Percentiles rank a stretch among this genome's conserved stretches.
phyloP scores from a whole-genome alignment of 2,329 filamentous ascomycete genomes.

The Cladosporium halotolerans region DNA sequence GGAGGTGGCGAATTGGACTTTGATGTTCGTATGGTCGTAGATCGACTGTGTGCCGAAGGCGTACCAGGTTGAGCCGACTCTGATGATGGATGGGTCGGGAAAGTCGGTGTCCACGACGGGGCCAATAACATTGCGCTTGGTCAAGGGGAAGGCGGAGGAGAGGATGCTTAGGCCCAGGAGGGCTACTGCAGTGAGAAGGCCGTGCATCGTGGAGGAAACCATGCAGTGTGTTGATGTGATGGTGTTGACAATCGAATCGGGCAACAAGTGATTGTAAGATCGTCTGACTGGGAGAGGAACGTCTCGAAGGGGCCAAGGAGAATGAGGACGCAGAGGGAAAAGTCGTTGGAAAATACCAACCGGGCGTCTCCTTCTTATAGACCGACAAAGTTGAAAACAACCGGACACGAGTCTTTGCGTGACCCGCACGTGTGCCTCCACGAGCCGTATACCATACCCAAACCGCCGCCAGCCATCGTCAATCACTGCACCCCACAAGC shows the following conservation, averaged over 20 bases:
- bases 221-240: too few species aligned
- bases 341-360: too few species aligned
- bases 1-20: slow-evolving; percentile 32
- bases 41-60: slow-evolving; percentile 30
- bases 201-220: background rate
- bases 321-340: too few species aligned
- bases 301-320: too few species aligned
- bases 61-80: slow-evolving; percentile 30
- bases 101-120: slow-evolving; percentile 25
- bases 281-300: too few species aligned
- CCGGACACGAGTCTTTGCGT: background rate
- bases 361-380: background rate
- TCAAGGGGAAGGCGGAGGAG: background rate
- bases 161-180: background rate
- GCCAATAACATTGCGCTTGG: slow-evolving; percentile 3
- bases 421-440: background rate
- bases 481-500: slow-evolving; percentile 7
- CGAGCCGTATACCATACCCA: slow-evolving; percentile 3
- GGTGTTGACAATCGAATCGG: too few species aligned
- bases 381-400: background rate
- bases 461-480: background rate
- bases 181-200: background rate
- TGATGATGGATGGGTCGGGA: slow-evolving; percentile 32
- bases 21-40: slow-evolving; percentile 18
- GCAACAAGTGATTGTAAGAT: too few species aligned